These are phyloP conservation scores for Chaetomium fimeti DNA, from an alignment of 495 filamentous ascomycete genomes.

Conservation along the genomic window DNA sequence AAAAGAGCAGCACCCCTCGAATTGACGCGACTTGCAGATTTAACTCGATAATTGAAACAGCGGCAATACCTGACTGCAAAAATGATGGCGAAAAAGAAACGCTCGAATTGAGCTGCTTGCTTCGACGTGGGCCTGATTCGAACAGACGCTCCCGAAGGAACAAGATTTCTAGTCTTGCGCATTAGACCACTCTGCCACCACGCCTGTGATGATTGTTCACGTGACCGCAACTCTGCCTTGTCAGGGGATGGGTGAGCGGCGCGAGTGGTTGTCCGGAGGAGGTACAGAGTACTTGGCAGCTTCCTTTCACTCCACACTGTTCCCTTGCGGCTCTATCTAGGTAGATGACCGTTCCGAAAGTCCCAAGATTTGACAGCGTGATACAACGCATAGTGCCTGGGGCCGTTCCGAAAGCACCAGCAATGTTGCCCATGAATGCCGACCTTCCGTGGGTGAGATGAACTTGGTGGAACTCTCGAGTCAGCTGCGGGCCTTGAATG, in stretches of 20 bases:
- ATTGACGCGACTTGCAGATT: not conserved
- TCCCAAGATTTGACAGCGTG: not conserved
- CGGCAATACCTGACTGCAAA: not conserved
- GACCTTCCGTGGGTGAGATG: not conserved
- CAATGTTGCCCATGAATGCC: not conserved
- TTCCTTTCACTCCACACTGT: too few relatives aligned
- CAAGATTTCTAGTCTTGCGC: constrained; percentile 31
- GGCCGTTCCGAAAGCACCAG: not conserved
- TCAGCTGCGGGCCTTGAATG: not conserved
- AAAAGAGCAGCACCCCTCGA: not conserved
- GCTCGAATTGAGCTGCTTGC: not conserved
- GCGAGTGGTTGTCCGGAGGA: too few relatives aligned
- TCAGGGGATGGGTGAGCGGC: not conserved
- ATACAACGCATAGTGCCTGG: not conserved
- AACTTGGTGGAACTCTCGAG: not conserved
- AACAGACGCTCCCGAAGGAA: constrained; percentile 28
- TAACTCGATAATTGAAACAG: not conserved
- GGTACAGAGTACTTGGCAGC: not conserved
- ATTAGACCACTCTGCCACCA: constrained; percentile 27
- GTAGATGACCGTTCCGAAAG: not conserved
- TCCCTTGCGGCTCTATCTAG: not conserved
- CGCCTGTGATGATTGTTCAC: constrained; percentile 12
- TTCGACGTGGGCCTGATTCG: constrained; percentile 31
- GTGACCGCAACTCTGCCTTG: not conserved
- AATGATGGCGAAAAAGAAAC: constrained; percentile 8